Base-by-base conservation (phyloP, 768 basidiomycete species). In the Rickenella mellea region DNA sequence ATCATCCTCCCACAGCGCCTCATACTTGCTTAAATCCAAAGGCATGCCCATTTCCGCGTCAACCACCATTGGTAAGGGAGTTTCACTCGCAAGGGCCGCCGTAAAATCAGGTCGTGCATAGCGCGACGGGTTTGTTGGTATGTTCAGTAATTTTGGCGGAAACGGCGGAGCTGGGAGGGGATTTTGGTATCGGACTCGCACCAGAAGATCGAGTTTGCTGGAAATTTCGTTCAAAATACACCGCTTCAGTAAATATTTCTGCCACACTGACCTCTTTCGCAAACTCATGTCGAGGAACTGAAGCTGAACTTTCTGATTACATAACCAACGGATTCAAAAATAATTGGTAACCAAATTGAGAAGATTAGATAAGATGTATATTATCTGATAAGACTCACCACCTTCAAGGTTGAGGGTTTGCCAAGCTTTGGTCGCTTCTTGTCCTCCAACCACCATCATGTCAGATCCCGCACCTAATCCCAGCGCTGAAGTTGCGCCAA, bases 21-120 rank as follows among this genome's bases (percentile, higher is more conserved):
- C 81, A 72, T 80, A 92, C 42, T 72, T 75, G 14, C 84, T 83
- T 36, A 94, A 65, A 57, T 98, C 89, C 20, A 99, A 63, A 0
- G 93, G 92, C 92, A 99, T 93, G 0, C 96, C 96, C 50, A 83
- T 83, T 58, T 99, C 96, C 1, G 88, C 89, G 52, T 99, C 96
- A 1, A 97, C 83, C 49, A 98, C 83, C 89, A 98, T 92, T 0
- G 96, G 94, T 15, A 96, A 59, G 0, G 86, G 83, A 9, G 80
- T 77, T 37, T 89, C 87, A 41, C 80, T 78, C 0, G 86, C 83
- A 27, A 96, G 65, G 5, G 80, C 73, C 47, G 86, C 76, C 27
- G 93, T 73, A 51, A 91, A 93, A 51, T 86, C 86, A 5, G 89
- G 84, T 15, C 76, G 75, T 12, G 89, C 83, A 59, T 96, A 91